phyloP scores from a whole-genome alignment of 2,329 filamentous ascomycete genomes.

The Curvularia verruculosa region DNA sequence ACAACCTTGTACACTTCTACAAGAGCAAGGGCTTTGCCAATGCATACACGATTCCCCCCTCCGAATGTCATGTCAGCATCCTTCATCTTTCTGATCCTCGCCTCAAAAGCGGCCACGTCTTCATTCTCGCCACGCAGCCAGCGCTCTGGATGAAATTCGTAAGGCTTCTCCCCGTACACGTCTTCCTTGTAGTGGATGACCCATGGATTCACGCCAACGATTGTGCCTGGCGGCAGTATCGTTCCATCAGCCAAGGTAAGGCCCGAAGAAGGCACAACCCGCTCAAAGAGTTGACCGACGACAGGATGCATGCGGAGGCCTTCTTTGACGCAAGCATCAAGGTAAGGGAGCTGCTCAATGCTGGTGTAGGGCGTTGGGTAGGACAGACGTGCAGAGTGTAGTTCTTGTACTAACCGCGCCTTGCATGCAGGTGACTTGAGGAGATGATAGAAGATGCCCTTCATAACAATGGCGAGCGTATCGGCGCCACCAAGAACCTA shows the following conservation, averaged over 20 bases:
- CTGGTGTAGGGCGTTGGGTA: conserved; percentile 26
- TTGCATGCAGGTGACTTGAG: conserved; percentile 30
- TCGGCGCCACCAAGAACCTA: conserved; percentile 43
- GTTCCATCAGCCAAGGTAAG: conserved; percentile 29
- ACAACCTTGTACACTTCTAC: conserved; percentile 57
- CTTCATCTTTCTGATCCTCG: conserved; percentile 42
- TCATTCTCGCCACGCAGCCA: conserved; percentile 41
- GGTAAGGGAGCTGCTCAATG: conserved; percentile 48
- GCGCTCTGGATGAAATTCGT: conserved; percentile 37
- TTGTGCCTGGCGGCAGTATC: conserved; percentile 37
- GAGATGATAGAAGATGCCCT: conserved; percentile 36
- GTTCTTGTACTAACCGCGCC: conserved; percentile 31
- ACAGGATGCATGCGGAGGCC: conserved; percentile 54
- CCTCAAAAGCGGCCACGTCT: conserved; percentile 21
- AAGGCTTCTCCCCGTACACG: conserved; percentile 28
- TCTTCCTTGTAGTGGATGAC: conserved; percentile 28
- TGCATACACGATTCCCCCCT: conserved; percentile 37
- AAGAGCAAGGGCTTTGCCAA: conserved; percentile 37
- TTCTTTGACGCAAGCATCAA: conserved; percentile 57
- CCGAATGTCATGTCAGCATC: conserved; percentile 42
- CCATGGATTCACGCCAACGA: conserved; percentile 45
- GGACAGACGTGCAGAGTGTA: conserved; percentile 25
- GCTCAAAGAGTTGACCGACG: conserved; percentile 40
- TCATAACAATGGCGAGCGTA: conserved; percentile 34
- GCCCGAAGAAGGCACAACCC: conserved; percentile 35